Evolutionary conservation across 192 early-diverging fungal genomes (phyloP), one percentile per base, ranked within the genome.

Genomic region (Geranomyces michiganensis): DNA sequence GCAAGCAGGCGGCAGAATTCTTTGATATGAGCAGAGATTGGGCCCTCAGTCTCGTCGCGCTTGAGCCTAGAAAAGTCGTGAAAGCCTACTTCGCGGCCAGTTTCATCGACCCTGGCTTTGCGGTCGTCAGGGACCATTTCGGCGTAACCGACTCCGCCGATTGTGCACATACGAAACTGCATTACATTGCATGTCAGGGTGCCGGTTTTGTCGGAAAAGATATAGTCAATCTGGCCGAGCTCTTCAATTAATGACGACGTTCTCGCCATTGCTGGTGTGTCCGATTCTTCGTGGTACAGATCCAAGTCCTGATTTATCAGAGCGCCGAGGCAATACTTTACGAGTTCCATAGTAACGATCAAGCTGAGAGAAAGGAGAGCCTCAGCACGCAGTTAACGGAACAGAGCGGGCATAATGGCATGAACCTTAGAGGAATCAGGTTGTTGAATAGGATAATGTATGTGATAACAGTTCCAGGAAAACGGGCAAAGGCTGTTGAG

Each of bases 391-490:
- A 26, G 19, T 8, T 19, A 49, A 73, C 60, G 14, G 67, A 64
- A 33, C 0, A 12, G 41, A 24, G 14, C 41, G 15, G 56, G 2
- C 41, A 36, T 24, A 41, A 7, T 10, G 36, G 36, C 10, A 10
- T 41, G 36, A 41, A 92, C 88, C 86, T 92, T 74, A 99, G 92
- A 15, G 97, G 97, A 78, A 99, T 99, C 80, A 99, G 85, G 81
- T 95, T 98, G 88, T 99, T 99, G 86, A 93, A 99, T 49, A 99
- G 80, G 83, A 99, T 97, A 77, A 97, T 89, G 76, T 95, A 99
- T 15, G 97, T 99, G 79, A 99, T 78, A 67, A 99, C 93, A 81
- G 94, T 93, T 51, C 83, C 87, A 60, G 92, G 90, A 77, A 99
- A 89, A 75, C 84, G 13, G 12, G 71, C 71, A 68, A 75, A 75